A percentile compares a stretch with the other conserved stretches of the same genome.
phyloP scores from a whole-genome alignment of 2,329 filamentous ascomycete genomes.

The Colletotrichum plurivorum region DNA sequence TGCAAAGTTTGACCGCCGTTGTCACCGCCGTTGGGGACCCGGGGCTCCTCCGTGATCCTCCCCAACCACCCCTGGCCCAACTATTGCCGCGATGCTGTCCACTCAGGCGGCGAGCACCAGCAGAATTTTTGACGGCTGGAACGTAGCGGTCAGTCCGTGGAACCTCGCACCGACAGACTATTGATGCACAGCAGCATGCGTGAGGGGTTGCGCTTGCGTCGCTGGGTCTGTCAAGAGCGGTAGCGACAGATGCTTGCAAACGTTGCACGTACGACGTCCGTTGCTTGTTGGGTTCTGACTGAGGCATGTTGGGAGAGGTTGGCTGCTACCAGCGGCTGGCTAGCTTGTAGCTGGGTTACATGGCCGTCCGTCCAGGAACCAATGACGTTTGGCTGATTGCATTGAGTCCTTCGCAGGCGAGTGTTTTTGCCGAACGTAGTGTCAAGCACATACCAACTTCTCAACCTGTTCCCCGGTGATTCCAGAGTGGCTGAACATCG shows the following conservation, averaged over 20 bases:
- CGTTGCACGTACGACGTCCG: neutral
- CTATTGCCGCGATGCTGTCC: constrained; percentile 24
- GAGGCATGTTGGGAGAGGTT: constrained; percentile 14
- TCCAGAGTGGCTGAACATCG: neutral
- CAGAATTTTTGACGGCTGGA: constrained; percentile 4
- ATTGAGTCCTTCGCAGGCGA: neutral
- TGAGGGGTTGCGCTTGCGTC: constrained; percentile 10
- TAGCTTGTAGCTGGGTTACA: neutral
- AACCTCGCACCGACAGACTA: constrained; percentile 13
- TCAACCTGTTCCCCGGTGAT: constrained; percentile 5
- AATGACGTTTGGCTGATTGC: constrained; percentile 19
- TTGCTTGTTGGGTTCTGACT: constrained; percentile 13
- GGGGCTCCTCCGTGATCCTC: constrained; percentile 19
- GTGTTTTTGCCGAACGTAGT: constrained; percentile 1
- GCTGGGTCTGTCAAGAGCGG: constrained; percentile 6
- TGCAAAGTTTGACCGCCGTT: constrained; percentile 37
- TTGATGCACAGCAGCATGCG: constrained; percentile 18
- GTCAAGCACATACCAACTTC: neutral
- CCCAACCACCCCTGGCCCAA: constrained; percentile 34
- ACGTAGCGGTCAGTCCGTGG: constrained; percentile 33
- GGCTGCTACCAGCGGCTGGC: constrained; percentile 7
- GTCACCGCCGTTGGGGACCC: constrained; percentile 28
- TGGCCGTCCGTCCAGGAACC: neutral
- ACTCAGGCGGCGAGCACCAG: constrained; percentile 20
- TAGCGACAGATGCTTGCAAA: constrained; percentile 18